Conservation (phyloP, 2,329 filamentous ascomycete species). For the Penicillium sp. region DNA sequence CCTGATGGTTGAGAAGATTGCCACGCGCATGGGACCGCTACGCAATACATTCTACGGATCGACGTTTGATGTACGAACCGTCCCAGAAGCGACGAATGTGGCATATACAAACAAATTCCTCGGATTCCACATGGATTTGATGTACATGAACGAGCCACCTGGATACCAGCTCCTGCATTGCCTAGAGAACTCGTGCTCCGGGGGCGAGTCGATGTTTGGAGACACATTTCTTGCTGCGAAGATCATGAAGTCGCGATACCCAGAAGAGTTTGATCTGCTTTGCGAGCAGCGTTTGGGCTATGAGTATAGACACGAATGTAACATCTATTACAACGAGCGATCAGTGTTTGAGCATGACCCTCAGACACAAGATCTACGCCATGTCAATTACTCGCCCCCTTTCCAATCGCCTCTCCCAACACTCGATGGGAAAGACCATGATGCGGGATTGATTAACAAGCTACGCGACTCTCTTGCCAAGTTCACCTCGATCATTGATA, state of each 20-base stretch:
- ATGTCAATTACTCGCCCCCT: conserved; percentile 72
- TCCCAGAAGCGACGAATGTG: conserved; percentile 82
- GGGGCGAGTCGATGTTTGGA: conserved; percentile 83
- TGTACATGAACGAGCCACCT: conserved; percentile 79
- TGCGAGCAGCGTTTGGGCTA: conserved; percentile 54
- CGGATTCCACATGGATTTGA: conserved; percentile 87
- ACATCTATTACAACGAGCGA: conserved; percentile 61
- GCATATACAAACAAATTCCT: conserved; percentile 82
- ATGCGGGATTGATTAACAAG: neutral
- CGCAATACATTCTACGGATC: conserved; percentile 87
- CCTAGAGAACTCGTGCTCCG: conserved; percentile 72
- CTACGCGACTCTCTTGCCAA: conserved; percentile 49
- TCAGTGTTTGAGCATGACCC: conserved; percentile 52
- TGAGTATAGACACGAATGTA: conserved; percentile 65
- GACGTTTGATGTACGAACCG: conserved; percentile 85
- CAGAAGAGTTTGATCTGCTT: conserved; percentile 38
- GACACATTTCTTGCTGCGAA: conserved; percentile 66
- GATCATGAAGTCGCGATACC: conserved; percentile 15
- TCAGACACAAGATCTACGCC: conserved; percentile 31
- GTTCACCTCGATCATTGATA: conserved; percentile 62
- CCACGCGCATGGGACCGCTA: conserved; percentile 70
- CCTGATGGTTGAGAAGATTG: conserved; percentile 65
- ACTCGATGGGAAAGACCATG: conserved; percentile 6
- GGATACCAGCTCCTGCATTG: conserved; percentile 87
- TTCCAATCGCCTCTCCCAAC: conserved; percentile 64